Evolutionary conservation across 116 monocot species (phyloP).

Genomic region (Dioscorea cayenensis): DNA sequence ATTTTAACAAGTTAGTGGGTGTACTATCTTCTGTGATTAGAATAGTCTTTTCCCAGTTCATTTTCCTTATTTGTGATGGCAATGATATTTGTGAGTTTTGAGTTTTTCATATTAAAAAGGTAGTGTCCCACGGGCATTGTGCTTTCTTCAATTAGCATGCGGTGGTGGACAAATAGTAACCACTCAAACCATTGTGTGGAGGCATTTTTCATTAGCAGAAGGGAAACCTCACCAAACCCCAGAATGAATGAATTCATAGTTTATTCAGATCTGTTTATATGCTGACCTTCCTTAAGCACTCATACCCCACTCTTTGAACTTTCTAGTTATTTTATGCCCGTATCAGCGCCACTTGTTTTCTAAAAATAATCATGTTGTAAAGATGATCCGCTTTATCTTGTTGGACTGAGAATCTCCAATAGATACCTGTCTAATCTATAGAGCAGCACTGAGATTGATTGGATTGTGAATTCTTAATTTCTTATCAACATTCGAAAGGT

Average conservation of each 20-base stretch:
- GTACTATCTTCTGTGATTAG: neutral
- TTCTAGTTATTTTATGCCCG: slow-evolving; percentile 3
- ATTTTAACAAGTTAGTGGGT: neutral
- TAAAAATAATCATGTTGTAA: slow-evolving; percentile 10
- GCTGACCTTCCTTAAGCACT: slow-evolving; percentile 1
- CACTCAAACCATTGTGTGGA: slow-evolving; percentile 7
- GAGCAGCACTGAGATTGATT: slow-evolving; percentile 9
- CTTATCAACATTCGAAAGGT: neutral
- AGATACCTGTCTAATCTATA: slow-evolving; percentile 3
- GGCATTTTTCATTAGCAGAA: slow-evolving; percentile 21
- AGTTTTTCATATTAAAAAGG: neutral
- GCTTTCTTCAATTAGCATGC: slow-evolving; percentile 14
- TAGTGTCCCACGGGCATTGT: neutral
- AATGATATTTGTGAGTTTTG: neutral
- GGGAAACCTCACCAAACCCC: slow-evolving; percentile 26
- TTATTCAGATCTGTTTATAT: slow-evolving; percentile 4
- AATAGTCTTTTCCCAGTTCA: too few species aligned
- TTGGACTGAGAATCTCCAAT: slow-evolving; percentile 5
- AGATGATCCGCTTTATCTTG: slow-evolving; percentile 19
- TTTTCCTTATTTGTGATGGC: too few species aligned
- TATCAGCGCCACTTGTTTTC: neutral
- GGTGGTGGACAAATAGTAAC: slow-evolving; percentile 8
- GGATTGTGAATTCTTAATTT: neutral
- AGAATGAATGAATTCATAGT: slow-evolving; percentile 1
- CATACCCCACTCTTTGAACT: slow-evolving; percentile 9